Percentiles rank a stretch among this genome's conserved stretches.
Evolutionary conservation across 768 basidiomycete genomes (phyloP).

Genomic region (Suillus variegatus): DNA sequence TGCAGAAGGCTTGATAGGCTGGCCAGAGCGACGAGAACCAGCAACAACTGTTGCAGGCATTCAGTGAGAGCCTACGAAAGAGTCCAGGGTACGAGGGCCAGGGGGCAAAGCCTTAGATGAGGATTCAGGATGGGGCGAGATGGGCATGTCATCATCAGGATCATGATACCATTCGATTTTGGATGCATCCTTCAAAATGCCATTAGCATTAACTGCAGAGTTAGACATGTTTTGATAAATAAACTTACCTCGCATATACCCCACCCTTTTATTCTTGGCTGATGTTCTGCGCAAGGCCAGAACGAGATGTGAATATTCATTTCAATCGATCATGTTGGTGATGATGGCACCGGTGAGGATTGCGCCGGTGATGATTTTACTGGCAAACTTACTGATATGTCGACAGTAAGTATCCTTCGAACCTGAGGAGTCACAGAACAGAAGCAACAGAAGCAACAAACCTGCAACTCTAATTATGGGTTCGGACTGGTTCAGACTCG

Average conservation of each 20-base stretch:
- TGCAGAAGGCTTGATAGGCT: background rate
- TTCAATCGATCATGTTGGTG: background rate
- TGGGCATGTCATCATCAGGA: background rate
- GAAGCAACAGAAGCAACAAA: background rate
- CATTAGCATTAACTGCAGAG: conserved; percentile 1
- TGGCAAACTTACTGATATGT: conserved; percentile 1
- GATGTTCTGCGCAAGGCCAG: background rate
- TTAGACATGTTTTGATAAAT: background rate
- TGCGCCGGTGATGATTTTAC: background rate
- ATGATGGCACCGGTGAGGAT: background rate
- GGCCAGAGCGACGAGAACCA: background rate
- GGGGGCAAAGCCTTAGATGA: no score
- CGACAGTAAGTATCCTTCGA: background rate
- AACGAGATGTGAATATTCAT: background rate
- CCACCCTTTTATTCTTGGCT: background rate
- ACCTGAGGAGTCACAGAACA: conserved; percentile 2
- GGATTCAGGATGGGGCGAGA: no score
- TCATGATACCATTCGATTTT: background rate
- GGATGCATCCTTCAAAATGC: background rate
- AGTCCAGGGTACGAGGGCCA: no score
- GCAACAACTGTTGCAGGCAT: background rate
- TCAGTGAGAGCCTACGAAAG: background rate
- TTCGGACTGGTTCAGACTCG: background rate
- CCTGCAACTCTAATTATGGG: background rate
- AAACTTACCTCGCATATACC: background rate